A percentile compares a stretch with the other conserved stretches of the same genome.
These are phyloP conservation scores for Aspergillus avenaceus DNA, from an alignment of 495 filamentous ascomycete genomes.

Conservation along the genomic window DNA sequence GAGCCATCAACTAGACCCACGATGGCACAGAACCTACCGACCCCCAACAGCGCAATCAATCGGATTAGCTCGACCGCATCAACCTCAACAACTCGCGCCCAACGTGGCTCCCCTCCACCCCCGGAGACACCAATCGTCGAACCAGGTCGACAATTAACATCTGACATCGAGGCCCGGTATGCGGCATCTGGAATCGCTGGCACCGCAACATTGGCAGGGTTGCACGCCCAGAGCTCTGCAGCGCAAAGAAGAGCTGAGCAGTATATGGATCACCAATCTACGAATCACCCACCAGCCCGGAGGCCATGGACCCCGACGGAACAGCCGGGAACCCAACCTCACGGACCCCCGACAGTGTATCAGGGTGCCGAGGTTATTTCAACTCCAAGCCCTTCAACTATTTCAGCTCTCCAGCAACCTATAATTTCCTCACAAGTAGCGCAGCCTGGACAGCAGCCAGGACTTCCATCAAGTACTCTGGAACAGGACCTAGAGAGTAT, in stretches of 20 bases:
- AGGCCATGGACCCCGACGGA: constrained; percentile 97
- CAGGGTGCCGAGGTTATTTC: constrained; percentile 68
- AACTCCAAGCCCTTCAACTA: constrained; percentile 21
- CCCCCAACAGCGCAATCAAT: constrained; percentile 57
- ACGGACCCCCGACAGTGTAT: constrained; percentile 90
- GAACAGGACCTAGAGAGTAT: constrained; percentile 86
- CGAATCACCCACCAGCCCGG: constrained; percentile 42
- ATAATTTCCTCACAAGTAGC: constrained; percentile 21
- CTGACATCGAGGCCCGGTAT: constrained; percentile 84
- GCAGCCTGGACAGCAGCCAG: constrained; percentile 22
- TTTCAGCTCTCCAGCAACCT: constrained; percentile 27
- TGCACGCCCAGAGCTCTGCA: constrained; percentile 80
- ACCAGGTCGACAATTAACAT: constrained; percentile 61
- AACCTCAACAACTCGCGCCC: constrained; percentile 86
- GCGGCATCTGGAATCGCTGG: constrained; percentile 86
- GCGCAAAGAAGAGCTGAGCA: constrained; percentile 72
- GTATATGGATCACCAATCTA: constrained; percentile 56
- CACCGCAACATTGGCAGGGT: constrained; percentile 68
- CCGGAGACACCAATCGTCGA: constrained; percentile 90
- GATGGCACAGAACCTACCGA: constrained; percentile 28
- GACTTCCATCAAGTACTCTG: constrained; percentile 55
- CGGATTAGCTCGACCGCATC: constrained; percentile 84
- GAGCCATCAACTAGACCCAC: constrained; percentile 21
- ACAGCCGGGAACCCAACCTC: constrained; percentile 77
- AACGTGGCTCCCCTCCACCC: constrained; percentile 88